These are phyloP conservation scores for Leccinum disarticulatum DNA, from an alignment of 768 basidiomycete species.

Conservation along the genomic window DNA sequence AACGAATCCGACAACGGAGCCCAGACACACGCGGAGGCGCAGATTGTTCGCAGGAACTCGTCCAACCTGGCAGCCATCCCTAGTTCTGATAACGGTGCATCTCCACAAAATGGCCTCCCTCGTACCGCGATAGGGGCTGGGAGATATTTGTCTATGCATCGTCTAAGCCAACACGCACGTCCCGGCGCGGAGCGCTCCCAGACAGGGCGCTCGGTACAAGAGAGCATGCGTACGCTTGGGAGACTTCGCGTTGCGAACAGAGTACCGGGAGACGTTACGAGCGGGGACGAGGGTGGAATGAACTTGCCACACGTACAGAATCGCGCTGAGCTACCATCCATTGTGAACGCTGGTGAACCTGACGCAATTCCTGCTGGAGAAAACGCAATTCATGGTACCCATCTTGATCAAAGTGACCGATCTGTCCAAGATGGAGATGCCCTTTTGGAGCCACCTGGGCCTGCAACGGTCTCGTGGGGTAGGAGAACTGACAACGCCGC, in stretches of 20 bases:
- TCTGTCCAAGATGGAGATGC: conserved; percentile 3
- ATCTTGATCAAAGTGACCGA: neutral
- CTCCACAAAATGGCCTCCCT: conserved; percentile 1
- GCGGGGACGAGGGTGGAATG: conserved; percentile 33
- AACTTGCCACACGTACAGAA: conserved; percentile 5
- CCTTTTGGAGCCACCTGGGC: conserved; percentile 20
- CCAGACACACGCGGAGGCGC: conserved; percentile 10
- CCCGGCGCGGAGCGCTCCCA: conserved; percentile 15
- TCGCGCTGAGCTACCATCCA: neutral
- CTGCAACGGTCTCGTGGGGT: conserved; percentile 27
- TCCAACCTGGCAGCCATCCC: conserved; percentile 17
- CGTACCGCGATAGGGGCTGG: neutral
- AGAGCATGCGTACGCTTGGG: conserved; percentile 40
- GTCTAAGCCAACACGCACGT: conserved; percentile 3
- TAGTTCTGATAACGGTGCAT: neutral
- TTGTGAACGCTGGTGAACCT: neutral
- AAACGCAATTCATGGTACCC: neutral
- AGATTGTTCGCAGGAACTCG: conserved; percentile 20
- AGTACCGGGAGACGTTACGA: conserved; percentile 44
- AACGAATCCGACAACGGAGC: conserved; percentile 4
- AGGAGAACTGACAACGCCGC: conserved; percentile 28
- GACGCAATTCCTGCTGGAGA: neutral
- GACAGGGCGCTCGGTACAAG: conserved; percentile 27
- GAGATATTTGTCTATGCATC: neutral
- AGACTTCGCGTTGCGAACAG: conserved; percentile 49